A percentile compares a stretch with the other conserved stretches of the same genome.
phyloP scores from a whole-genome alignment of 805 yeast genomes.

The Candida anglica region DNA sequence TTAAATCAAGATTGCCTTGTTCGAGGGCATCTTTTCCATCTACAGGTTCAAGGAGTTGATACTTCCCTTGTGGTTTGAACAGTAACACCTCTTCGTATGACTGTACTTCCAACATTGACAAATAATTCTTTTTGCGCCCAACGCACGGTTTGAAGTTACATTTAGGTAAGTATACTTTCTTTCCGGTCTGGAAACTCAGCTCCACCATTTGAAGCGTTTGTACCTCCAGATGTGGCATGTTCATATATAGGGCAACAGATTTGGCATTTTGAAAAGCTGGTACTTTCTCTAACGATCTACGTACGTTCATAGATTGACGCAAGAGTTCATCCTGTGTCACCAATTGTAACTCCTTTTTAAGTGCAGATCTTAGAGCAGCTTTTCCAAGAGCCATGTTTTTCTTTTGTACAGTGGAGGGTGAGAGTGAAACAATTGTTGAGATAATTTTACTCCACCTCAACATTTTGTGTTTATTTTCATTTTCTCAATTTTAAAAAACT shows the following conservation, averaged over 20 bases:
- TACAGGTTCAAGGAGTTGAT: conserved; percentile 63
- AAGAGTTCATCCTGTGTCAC: conserved; percentile 13
- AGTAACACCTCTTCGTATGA: conserved; percentile 36
- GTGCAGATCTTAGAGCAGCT: too few relatives aligned
- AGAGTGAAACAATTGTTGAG: too few relatives aligned
- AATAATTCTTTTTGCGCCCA: conserved; percentile 33
- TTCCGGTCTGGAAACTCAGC: conserved; percentile 46
- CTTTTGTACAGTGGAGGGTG: too few relatives aligned
- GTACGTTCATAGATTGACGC: conserved; percentile 22
- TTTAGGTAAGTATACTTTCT: conserved; percentile 57
- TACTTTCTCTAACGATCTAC: conserved; percentile 12
- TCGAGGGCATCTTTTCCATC: conserved; percentile 24
- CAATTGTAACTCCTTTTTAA: conserved; percentile 14
- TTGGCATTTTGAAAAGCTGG: conserved; percentile 41
- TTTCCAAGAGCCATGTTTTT: too few relatives aligned
- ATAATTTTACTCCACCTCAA: too few relatives aligned
- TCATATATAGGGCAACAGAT: conserved; percentile 66
- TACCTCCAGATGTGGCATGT: conserved; percentile 70
- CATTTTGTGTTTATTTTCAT: neutral
- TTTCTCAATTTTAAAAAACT: too few relatives aligned
- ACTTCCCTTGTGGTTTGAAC: conserved; percentile 66
- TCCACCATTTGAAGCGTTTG: conserved; percentile 54
- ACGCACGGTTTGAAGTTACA: conserved; percentile 28
- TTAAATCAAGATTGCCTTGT: conserved; percentile 55
- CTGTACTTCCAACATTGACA: conserved; percentile 55